phyloP scores from a whole-genome alignment of 371 early-diverging fungal genomes.

The Coemansia sp. region DNA sequence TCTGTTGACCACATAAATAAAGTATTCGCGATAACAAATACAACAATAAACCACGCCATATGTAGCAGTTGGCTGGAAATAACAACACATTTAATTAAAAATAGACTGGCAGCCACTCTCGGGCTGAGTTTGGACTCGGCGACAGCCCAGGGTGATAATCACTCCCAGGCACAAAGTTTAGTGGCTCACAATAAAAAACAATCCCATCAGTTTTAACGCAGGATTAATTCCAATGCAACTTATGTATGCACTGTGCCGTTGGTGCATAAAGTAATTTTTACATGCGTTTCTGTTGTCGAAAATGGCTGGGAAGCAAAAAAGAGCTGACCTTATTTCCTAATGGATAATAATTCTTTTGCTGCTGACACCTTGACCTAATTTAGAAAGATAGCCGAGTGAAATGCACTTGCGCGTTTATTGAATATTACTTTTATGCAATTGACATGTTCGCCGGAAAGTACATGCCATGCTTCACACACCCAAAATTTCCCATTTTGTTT shows the following conservation, averaged over 20 bases:
- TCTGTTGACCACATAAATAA: not conserved
- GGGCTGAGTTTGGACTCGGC: not conserved
- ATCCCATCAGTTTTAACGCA: not conserved
- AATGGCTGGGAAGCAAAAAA: not conserved
- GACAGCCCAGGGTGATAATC: not conserved
- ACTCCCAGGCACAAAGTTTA: too few species aligned
- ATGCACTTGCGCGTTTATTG: too few species aligned
- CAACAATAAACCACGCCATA: too few species aligned
- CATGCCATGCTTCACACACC: not conserved
- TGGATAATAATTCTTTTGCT: constrained; percentile 4
- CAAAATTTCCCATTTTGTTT: not conserved
- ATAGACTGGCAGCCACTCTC: not conserved
- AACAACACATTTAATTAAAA: not conserved
- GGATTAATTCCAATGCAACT: not conserved
- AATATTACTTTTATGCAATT: too few species aligned
- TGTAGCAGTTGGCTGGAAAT: not conserved
- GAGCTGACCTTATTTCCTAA: not conserved
- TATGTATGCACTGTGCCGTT: constrained; percentile 3
- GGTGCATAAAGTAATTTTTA: constrained; percentile 6
- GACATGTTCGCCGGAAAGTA: not conserved
- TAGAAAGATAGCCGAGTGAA: too few species aligned
- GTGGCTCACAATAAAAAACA: not conserved
- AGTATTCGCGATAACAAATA: not conserved
- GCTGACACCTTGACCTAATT: too few species aligned
- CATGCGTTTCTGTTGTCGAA: not conserved